Percentiles rank a stretch among this genome's conserved stretches.
phyloP scores from a whole-genome alignment of 805 yeast genomes.

The Cyberlindnera saturnus region DNA sequence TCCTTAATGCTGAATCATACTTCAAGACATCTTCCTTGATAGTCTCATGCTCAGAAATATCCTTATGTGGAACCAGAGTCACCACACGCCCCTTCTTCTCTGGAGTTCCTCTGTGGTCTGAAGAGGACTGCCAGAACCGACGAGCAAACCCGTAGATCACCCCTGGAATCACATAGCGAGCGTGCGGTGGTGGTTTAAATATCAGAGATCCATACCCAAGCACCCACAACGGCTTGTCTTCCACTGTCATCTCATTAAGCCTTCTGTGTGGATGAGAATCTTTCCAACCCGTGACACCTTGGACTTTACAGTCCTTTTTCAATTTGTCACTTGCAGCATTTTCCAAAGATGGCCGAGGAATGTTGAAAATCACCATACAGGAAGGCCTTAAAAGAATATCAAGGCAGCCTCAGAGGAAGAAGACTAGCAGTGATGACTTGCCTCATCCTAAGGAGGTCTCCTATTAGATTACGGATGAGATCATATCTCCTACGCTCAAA shows the following conservation, averaged over 20 bases:
- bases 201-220: slow-evolving; percentile 88
- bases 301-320: background rate
- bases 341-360: too few relatives aligned
- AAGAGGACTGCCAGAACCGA: slow-evolving; percentile 87
- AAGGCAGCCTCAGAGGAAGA: too few relatives aligned
- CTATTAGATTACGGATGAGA: too few relatives aligned
- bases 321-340: background rate
- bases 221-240: slow-evolving; percentile 54
- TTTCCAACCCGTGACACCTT: background rate
- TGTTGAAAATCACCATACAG: too few relatives aligned
- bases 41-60: slow-evolving; percentile 34
- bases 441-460: too few relatives aligned
- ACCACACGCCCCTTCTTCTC: slow-evolving; percentile 86
- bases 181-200: slow-evolving; percentile 83
- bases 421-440: too few relatives aligned
- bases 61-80: slow-evolving; percentile 61
- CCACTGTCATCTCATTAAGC: slow-evolving; percentile 7
- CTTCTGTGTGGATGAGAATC: background rate
- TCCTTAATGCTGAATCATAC: slow-evolving; percentile 20
- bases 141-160: slow-evolving; percentile 70
- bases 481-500: background rate
- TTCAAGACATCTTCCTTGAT: slow-evolving; percentile 37
- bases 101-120: slow-evolving; percentile 87
- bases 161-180: slow-evolving; percentile 60
- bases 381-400: too few relatives aligned